phyloP scores from a whole-genome alignment of 306 rosid genomes.

The Fragaria iinumae region DNA sequence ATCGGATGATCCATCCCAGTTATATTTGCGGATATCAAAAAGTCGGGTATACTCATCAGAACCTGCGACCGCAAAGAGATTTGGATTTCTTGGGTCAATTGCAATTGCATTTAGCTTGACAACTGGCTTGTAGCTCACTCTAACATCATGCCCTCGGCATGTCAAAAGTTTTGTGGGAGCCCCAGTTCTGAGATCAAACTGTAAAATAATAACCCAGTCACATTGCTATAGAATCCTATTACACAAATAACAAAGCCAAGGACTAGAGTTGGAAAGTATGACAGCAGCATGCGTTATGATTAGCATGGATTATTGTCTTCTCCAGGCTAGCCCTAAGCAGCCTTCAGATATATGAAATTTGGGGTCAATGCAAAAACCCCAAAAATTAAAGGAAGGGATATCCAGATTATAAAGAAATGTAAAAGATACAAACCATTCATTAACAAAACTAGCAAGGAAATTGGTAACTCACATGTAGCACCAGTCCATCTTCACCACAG shows the following conservation, averaged over 20 bases:
- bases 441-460: slow-evolving; percentile 19
- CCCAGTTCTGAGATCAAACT: slow-evolving; percentile 90
- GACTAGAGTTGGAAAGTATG: not conserved
- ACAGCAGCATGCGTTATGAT: slow-evolving; percentile 7
- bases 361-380: not conserved
- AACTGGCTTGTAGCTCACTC: slow-evolving; percentile 42
- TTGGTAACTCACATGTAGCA: slow-evolving; percentile 78
- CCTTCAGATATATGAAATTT: not conserved
- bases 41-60: slow-evolving; percentile 75
- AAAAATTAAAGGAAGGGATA: slow-evolving; percentile 2
- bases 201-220: slow-evolving; percentile 36
- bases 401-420: not conserved
- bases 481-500: slow-evolving; percentile 96
- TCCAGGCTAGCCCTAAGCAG: slow-evolving; percentile 10
- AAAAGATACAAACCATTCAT: not conserved
- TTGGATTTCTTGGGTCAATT: slow-evolving; percentile 93
- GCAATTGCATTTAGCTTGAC: slow-evolving; percentile 78
- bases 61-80: slow-evolving; percentile 85
- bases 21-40: slow-evolving; percentile 81
- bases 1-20: slow-evolving; percentile 71
- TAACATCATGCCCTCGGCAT: slow-evolving; percentile 55
- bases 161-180: slow-evolving; percentile 69
- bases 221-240: slow-evolving; percentile 12
- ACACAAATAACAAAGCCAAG: not conserved
- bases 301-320: slow-evolving; percentile 10